phyloP scores from a whole-genome alignment of 2,329 filamentous ascomycete species.

The Cytospora mali region DNA sequence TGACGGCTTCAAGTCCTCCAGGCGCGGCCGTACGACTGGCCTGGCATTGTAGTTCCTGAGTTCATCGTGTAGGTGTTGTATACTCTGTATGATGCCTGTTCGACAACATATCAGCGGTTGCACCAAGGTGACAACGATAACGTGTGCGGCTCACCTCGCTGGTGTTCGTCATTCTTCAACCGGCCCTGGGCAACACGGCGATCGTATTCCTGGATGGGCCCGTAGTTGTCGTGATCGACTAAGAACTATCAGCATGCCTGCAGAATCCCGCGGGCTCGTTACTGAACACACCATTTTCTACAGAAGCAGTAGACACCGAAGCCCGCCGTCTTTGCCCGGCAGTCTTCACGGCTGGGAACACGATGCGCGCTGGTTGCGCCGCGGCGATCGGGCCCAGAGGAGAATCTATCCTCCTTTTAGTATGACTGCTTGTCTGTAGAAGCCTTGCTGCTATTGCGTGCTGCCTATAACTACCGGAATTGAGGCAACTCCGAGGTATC shows the following conservation, averaged over 20 bases:
- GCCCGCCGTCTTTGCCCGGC: constrained; percentile 29
- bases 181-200: constrained; percentile 72
- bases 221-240: constrained; percentile 47
- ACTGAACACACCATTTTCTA: constrained; percentile 29
- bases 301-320: constrained; percentile 30
- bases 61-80: constrained; percentile 88
- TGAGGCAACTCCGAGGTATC: constrained; percentile 14
- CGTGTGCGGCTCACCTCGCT: constrained; percentile 65
- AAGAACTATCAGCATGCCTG: constrained; percentile 1
- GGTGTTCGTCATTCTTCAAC: constrained; percentile 85
- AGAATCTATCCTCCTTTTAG: neutral
- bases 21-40: constrained; percentile 72
- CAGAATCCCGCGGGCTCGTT: neutral
- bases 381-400: neutral
- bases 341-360: constrained; percentile 26
- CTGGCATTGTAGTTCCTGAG: constrained; percentile 74
- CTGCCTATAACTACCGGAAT: constrained; percentile 9
- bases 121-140: neutral
- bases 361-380: constrained; percentile 21
- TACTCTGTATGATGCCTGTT: constrained; percentile 79
- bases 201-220: constrained; percentile 89
- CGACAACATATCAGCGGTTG: constrained; percentile 26
- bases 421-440: constrained; percentile 10
- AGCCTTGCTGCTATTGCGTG: constrained; percentile 14
- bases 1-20: constrained; percentile 67